These are phyloP conservation scores for Vitis riparia DNA, from an alignment of 164 flowering plant genomes.

Conservation along the genomic window DNA sequence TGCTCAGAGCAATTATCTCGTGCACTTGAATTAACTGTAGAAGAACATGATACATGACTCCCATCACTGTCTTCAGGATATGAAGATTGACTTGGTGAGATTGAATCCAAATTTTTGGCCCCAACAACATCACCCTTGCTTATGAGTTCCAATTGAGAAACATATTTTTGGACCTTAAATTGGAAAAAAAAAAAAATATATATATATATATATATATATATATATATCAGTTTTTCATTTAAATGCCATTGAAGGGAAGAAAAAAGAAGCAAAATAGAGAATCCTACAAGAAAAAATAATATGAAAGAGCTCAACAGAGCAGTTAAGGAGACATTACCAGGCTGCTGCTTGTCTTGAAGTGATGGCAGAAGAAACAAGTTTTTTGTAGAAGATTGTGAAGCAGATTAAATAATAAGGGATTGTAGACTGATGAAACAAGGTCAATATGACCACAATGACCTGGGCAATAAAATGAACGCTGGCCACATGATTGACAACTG, in stretches of 20 bases:
- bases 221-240: not conserved
- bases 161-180: conserved; percentile 52
- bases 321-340: conserved; percentile 38
- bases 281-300: not conserved
- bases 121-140: conserved; percentile 64
- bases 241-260: not conserved
- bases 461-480: conserved; percentile 45
- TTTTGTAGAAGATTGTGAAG: conserved; percentile 48
- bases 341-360: conserved; percentile 37
- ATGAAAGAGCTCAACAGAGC: not conserved
- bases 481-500: conserved; percentile 88
- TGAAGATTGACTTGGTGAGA: conserved; percentile 2
- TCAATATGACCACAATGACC: conserved; percentile 97
- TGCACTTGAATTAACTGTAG: conserved; percentile 12
- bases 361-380: conserved; percentile 69
- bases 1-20: conserved; percentile 5
- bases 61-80: conserved; percentile 37
- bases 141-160: conserved; percentile 55
- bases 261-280: not conserved
- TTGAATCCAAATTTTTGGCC: conserved; percentile 39
- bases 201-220: not conserved
- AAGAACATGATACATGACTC: conserved; percentile 21
- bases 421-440: conserved; percentile 64
- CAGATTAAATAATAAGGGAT: conserved; percentile 68
- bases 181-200: not conserved